phyloP scores from a whole-genome alignment of 371 early-diverging fungal genomes.

The Mucor lusitanicus region DNA sequence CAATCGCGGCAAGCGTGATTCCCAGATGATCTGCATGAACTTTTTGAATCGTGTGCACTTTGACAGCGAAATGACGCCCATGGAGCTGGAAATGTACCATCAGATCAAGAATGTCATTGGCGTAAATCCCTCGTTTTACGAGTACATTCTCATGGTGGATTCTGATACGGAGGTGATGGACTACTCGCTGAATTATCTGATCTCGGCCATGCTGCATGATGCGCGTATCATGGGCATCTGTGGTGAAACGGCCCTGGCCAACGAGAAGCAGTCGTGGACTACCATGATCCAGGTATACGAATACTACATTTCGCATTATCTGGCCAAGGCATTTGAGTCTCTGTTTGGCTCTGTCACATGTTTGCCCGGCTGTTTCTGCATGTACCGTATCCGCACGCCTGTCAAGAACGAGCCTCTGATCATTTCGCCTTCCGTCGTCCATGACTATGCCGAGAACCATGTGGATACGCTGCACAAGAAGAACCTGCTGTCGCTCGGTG shows the following conservation, averaged over 20 bases:
- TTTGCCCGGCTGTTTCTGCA: too few relatives aligned
- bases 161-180: slow-evolving; percentile 90
- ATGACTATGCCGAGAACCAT: slow-evolving; percentile 93
- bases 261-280: slow-evolving; percentile 88
- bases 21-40: slow-evolving; percentile 96
- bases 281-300: slow-evolving; percentile 99
- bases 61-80: slow-evolving; percentile 81
- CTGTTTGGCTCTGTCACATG: too few relatives aligned
- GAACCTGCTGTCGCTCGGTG: too few relatives aligned
- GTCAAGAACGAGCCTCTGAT: slow-evolving; percentile 86
- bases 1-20: slow-evolving; percentile 99
- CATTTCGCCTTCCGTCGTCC: slow-evolving; percentile 85
- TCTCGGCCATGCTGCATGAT: slow-evolving; percentile 84
- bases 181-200: slow-evolving; percentile 77
- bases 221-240: slow-evolving; percentile 86
- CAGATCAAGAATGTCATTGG: too few relatives aligned
- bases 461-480: slow-evolving; percentile 99
- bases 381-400: slow-evolving; percentile 89
- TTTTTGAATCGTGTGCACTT: slow-evolving; percentile 98
- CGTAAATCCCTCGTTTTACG: slow-evolving; percentile 86
- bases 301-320: slow-evolving; percentile 98
- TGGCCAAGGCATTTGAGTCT: slow-evolving; percentile 97
- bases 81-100: slow-evolving; percentile 90
- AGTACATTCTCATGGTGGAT: slow-evolving; percentile 93
- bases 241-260: slow-evolving; percentile 90